phyloP scores from a whole-genome alignment of 2,329 filamentous ascomycete genomes.

The Pseudogymnoascus sp. region DNA sequence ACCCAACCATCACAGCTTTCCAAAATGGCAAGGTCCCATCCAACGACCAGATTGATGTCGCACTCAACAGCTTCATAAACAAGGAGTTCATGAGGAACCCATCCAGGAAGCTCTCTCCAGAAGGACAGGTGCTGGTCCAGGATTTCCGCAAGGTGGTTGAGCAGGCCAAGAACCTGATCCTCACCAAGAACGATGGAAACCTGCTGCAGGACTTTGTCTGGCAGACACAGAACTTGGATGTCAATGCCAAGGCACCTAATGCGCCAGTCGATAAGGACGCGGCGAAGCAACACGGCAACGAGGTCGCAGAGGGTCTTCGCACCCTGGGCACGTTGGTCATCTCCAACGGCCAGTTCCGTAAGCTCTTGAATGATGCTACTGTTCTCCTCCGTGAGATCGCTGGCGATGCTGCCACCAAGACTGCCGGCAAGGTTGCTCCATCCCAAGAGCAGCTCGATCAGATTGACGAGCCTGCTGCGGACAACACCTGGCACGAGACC shows the following conservation, averaged over 20 bases:
- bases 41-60: constrained; percentile 71
- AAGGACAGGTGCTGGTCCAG: constrained; percentile 70
- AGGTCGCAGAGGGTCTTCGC: constrained; percentile 75
- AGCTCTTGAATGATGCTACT: constrained; percentile 67
- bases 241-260: constrained; percentile 52
- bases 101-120: constrained; percentile 67
- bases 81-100: constrained; percentile 64
- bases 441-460: constrained; percentile 67
- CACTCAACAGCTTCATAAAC: constrained; percentile 77
- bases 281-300: constrained; percentile 73
- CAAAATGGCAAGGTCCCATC: constrained; percentile 84
- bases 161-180: constrained; percentile 73
- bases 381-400: constrained; percentile 83
- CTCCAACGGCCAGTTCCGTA: constrained; percentile 93
- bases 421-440: constrained; percentile 68
- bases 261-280: constrained; percentile 67
- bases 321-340: constrained; percentile 84
- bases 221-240: constrained; percentile 72
- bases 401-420: constrained; percentile 77
- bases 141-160: constrained; percentile 75
- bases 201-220: constrained; percentile 95
- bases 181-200: constrained; percentile 93
- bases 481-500: constrained; percentile 89
- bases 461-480: constrained; percentile 76
- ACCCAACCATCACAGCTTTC: constrained; percentile 53